Evolutionary conservation across 306 rosid genomes (phyloP).

Genomic region (Prunus salicina): DNA sequence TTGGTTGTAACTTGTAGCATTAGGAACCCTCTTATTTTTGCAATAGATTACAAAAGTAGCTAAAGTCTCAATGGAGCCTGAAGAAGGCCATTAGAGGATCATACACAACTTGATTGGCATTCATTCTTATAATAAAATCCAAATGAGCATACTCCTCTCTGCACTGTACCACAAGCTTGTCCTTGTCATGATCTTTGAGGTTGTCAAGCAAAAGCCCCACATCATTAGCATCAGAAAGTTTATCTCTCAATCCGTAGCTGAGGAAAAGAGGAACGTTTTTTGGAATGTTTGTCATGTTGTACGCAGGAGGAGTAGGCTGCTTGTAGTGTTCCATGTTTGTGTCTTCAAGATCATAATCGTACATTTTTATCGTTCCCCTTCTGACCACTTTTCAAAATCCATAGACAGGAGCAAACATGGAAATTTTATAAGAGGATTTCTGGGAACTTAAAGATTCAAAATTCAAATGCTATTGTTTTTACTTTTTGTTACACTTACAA

Average conservation of each 20-base stretch:
- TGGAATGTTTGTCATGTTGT: constrained; percentile 63
- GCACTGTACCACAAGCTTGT: constrained; percentile 62
- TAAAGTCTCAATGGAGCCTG: constrained; percentile 33
- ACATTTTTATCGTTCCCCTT: constrained; percentile 57
- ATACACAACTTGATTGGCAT: constrained; percentile 61
- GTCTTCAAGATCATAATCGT: constrained; percentile 41
- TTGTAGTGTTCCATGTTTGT: constrained; percentile 59
- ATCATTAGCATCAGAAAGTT: constrained; percentile 68
- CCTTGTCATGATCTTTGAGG: constrained; percentile 52
- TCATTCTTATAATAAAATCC: constrained; percentile 72
- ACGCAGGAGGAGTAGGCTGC: constrained; percentile 65
- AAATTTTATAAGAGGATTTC: neutral
- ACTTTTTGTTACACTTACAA: neutral
- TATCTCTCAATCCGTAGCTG: constrained; percentile 66
- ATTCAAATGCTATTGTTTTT: neutral
- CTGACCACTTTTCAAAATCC: constrained; percentile 62
- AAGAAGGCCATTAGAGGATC: constrained; percentile 77
- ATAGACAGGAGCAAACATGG: neutral
- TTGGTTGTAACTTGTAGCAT: neutral
- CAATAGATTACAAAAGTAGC: neutral
- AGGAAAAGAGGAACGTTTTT: constrained; percentile 64
- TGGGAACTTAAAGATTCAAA: neutral
- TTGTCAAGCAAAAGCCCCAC: constrained; percentile 47
- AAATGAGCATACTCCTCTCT: constrained; percentile 75
- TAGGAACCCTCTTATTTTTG: neutral